Evolutionary conservation across 768 basidiomycete species (phyloP), one percentile per base, ranked within the genome.

Genomic region (Russula olivacea): DNA sequence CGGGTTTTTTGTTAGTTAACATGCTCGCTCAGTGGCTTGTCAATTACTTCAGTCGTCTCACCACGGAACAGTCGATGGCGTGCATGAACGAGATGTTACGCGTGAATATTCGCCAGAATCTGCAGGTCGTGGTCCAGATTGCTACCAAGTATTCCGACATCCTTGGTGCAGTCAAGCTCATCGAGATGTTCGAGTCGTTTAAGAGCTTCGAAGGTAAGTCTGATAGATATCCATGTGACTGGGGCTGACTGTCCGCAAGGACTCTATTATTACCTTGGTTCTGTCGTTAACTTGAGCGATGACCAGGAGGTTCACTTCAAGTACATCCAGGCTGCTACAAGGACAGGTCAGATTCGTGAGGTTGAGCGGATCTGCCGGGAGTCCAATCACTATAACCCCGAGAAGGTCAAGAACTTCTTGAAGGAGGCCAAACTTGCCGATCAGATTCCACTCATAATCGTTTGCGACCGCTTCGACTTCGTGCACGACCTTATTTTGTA

Each of bases 341-440:
- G 96, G 30, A 99, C 97, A 32, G 95, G 96, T 47, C 97, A 98
- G 73, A 94, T 99, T 69, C 89, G 97, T 54, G 97, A 99, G 74
- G 97, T 99, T 61, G 97, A 99, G 76, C 93, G 97, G 51, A 96
- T 99, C 71, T 98, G 95, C 73, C 82, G 97, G 58, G 97, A 99
- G 78, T 93, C 91, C 75, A 98, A 98, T 77, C 81, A 80, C 77
- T 98, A 98, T 82, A 98, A 95, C 75, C 92, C 97, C 1, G 97
- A 99, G 80, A 99, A 99, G 76, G 97, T 98, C 83, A 98, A 99
- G 83, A 99, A 99, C 77, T 98, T 98, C 88, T 85, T 98, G 74
- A 98, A 98, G 76, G 97, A 99, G 72, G 95, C 97, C 71, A 95
- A 97, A 71, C 86, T 99, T 32, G 77, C 86, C 41, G 97, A 98